These are phyloP conservation scores for Trichoderma gamsii DNA, from an alignment of 495 filamentous ascomycete species.

Conservation along the genomic window DNA sequence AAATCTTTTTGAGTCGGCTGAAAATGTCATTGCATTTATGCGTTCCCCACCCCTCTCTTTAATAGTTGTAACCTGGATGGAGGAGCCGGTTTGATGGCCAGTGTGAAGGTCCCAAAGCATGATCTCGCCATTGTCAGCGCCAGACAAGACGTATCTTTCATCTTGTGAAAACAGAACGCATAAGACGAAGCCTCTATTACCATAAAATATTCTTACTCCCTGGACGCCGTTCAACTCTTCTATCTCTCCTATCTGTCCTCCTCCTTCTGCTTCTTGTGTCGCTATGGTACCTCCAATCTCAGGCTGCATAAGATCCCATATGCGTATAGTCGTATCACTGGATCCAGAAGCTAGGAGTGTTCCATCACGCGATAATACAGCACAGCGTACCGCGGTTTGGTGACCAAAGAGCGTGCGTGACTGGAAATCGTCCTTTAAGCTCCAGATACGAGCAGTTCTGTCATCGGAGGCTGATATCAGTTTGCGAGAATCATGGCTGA, in stretches of 20 bases:
- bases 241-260: neutral
- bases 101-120: neutral
- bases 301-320: slow-evolving; percentile 3
- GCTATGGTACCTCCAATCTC: neutral
- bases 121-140: neutral
- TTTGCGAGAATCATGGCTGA: neutral
- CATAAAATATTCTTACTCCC: neutral
- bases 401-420: neutral
- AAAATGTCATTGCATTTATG: neutral
- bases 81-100: neutral
- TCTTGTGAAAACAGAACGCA: neutral
- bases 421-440: neutral
- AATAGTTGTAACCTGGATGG: neutral
- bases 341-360: slow-evolving; percentile 12
- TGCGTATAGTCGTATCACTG: neutral
- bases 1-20: neutral
- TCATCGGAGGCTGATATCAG: slow-evolving; percentile 4
- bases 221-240: neutral
- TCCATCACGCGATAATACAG: neutral
- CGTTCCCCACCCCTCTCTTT: neutral
- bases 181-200: neutral
- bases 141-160: neutral
- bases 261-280: neutral
- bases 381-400: slow-evolving; percentile 3
- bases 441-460: neutral